A percentile compares a stretch with the other conserved stretches of the same genome.
phyloP scores from a whole-genome alignment of 768 basidiomycete genomes.

The Nevesoporus exiguus region DNA sequence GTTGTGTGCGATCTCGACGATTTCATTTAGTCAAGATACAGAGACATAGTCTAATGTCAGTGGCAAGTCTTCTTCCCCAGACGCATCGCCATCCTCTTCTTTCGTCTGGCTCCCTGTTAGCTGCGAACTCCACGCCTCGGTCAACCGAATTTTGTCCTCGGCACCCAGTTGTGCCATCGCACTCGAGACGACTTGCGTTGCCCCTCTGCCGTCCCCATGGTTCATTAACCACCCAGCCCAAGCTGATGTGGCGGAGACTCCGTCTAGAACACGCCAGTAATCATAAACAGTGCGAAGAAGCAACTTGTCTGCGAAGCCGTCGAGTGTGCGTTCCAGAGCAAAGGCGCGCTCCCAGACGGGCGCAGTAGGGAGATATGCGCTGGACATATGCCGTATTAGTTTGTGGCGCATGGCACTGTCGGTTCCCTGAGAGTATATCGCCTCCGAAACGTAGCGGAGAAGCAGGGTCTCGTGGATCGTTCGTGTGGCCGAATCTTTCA shows the following conservation, averaged over 20 bases:
- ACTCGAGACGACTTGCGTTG: constrained; percentile 35
- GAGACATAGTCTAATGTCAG: constrained; percentile 9
- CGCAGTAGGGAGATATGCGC: constrained; percentile 40
- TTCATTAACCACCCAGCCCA: constrained; percentile 49
- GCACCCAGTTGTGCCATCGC: constrained; percentile 27
- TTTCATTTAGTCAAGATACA: not conserved
- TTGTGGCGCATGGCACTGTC: constrained; percentile 20
- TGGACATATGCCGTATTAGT: constrained; percentile 40
- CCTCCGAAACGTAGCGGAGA: constrained; percentile 40
- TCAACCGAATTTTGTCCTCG: constrained; percentile 33
- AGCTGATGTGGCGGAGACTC: constrained; percentile 36
- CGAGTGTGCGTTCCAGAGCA: constrained; percentile 23
- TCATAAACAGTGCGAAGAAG: constrained; percentile 34
- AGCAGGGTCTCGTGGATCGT: constrained; percentile 47
- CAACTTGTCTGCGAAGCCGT: constrained; percentile 15
- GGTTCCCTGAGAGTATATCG: constrained; percentile 22
- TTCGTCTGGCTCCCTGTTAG: constrained; percentile 10
- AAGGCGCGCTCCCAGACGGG: constrained; percentile 46
- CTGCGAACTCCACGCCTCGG: constrained; percentile 34
- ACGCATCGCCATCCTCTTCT: constrained; percentile 8
- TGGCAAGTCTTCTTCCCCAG: constrained; percentile 15
- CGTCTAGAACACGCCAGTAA: constrained; percentile 41
- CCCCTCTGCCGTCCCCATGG: constrained; percentile 40
- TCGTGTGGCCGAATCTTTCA: constrained; percentile 38
- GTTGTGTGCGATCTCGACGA: not conserved